phyloP scores from a whole-genome alignment of 2,329 filamentous ascomycete species.

The Neonectria sp. region DNA sequence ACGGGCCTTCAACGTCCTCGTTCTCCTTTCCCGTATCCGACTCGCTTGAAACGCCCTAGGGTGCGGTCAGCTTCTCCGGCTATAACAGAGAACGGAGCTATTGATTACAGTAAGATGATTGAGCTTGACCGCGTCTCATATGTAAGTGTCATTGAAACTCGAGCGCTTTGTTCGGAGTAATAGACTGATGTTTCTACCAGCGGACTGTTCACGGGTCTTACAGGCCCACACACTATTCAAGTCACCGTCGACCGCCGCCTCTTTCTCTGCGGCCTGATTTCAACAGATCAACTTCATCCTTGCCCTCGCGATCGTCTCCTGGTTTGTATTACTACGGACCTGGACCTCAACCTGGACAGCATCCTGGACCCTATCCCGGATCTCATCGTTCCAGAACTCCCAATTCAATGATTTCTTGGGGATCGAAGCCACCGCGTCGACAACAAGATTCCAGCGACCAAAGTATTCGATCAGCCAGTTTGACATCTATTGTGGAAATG shows the following conservation, averaged over 20 bases:
- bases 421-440: slow-evolving; percentile 50
- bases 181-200: slow-evolving; percentile 50
- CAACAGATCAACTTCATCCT: slow-evolving; percentile 59
- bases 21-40: slow-evolving; percentile 72
- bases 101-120: slow-evolving; percentile 67
- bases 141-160: slow-evolving; percentile 51
- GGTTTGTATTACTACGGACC: slow-evolving; percentile 41
- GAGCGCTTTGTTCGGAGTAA: slow-evolving; percentile 12
- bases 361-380: slow-evolving; percentile 33
- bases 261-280: slow-evolving; percentile 57
- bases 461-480: slow-evolving; percentile 61
- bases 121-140: slow-evolving; percentile 64
- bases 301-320: slow-evolving; percentile 52
- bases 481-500: slow-evolving; percentile 67
- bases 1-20: slow-evolving; percentile 65
- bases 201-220: slow-evolving; percentile 61
- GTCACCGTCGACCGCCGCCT: slow-evolving; percentile 55
- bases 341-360: slow-evolving; percentile 28
- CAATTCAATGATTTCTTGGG: slow-evolving; percentile 50
- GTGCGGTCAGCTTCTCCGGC: slow-evolving; percentile 65
- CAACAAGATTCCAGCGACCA: slow-evolving; percentile 54
- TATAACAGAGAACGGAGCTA: slow-evolving; percentile 61
- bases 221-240: slow-evolving; percentile 55
- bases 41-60: slow-evolving; percentile 69
- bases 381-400: slow-evolving; percentile 54